Percentiles rank a stretch among this genome's conserved stretches.
phyloP scores from a whole-genome alignment of 306 rosid genomes.

The Dryas drummondii region DNA sequence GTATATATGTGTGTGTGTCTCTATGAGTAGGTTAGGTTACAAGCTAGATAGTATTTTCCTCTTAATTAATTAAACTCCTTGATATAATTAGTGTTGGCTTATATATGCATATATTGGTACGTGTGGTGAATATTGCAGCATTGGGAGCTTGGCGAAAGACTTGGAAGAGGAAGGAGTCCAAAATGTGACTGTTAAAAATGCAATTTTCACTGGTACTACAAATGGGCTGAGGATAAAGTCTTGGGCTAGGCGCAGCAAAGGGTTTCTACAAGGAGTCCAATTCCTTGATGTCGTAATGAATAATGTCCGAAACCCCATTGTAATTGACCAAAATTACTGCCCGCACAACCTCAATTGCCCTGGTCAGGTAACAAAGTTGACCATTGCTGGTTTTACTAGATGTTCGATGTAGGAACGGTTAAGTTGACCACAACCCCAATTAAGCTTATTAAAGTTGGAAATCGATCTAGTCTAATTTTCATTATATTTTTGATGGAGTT shows the following conservation, averaged over 20 bases:
- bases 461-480: no score
- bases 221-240: slow-evolving; percentile 13
- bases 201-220: not conserved
- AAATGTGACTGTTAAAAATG: slow-evolving; percentile 14
- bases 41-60: no score
- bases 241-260: not conserved
- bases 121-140: not conserved
- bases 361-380: not conserved
- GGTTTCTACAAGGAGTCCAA: slow-evolving; percentile 11
- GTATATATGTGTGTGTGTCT: no score
- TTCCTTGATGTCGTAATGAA: not conserved
- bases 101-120: not conserved
- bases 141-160: slow-evolving; percentile 11
- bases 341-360: slow-evolving; percentile 12
- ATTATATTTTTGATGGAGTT: no score
- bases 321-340: slow-evolving; percentile 16
- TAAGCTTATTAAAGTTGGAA: no score
- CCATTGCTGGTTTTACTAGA: no score
- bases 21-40: no score
- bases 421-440: no score
- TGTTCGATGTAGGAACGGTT: no score
- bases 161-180: slow-evolving; percentile 14
- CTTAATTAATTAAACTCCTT: no score
- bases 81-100: not conserved
- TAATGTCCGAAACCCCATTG: slow-evolving; percentile 1